Evolutionary conservation across 306 rosid genomes (phyloP).

Genomic region (Prunus dulcis): DNA sequence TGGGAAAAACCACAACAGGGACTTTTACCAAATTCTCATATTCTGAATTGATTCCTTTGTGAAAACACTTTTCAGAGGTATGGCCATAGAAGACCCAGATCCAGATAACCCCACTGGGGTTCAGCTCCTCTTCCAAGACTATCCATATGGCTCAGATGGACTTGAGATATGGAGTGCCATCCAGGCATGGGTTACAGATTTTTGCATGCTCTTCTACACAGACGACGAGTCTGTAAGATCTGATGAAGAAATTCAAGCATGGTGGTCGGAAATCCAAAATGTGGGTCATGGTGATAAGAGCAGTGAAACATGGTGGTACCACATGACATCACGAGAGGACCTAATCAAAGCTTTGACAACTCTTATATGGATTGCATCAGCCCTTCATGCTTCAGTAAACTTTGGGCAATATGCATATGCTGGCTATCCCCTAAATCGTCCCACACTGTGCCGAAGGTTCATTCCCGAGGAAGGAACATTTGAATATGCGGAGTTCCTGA

Average conservation of each 20-base stretch:
- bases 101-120: slow-evolving; percentile 49
- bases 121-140: slow-evolving; percentile 54
- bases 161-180: slow-evolving; percentile 75
- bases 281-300: slow-evolving; percentile 61
- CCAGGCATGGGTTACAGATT: slow-evolving; percentile 60
- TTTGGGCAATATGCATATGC: slow-evolving; percentile 56
- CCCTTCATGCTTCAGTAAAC: slow-evolving; percentile 61
- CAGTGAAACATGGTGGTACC: slow-evolving; percentile 44
- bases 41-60: slow-evolving; percentile 1
- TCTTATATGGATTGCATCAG: slow-evolving; percentile 73
- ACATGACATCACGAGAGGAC: slow-evolving; percentile 41
- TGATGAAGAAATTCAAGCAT: slow-evolving; percentile 62
- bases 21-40: not conserved
- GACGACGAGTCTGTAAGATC: slow-evolving; percentile 37
- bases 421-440: slow-evolving; percentile 53
- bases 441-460: slow-evolving; percentile 50
- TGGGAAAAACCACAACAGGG: not conserved
- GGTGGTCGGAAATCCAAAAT: slow-evolving; percentile 67
- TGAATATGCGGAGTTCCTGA: slow-evolving; percentile 58
- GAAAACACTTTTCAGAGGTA: slow-evolving; percentile 38
- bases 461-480: slow-evolving; percentile 64
- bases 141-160: slow-evolving; percentile 77
- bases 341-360: slow-evolving; percentile 59
- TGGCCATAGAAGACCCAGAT: slow-evolving; percentile 53
- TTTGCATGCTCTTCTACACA: slow-evolving; percentile 57